Evolutionary conservation across 2,329 filamentous ascomycete species (phyloP), one percentile per base, ranked within the genome.

Genomic region (Zymoseptoria pseudotritici): DNA sequence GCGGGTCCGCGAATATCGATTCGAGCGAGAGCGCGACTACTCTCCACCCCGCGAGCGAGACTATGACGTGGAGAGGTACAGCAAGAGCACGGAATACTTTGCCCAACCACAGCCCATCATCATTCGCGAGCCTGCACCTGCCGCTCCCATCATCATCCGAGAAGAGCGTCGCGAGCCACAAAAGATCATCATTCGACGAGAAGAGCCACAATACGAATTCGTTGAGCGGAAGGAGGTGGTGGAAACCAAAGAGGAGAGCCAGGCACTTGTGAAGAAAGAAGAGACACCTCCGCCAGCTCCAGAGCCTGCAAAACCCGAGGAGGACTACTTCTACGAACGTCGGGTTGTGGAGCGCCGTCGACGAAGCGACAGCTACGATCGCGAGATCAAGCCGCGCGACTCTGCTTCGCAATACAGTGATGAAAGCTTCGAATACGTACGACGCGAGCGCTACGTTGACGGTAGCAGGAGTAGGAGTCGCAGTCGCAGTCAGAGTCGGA

Each of bases 251-350:
- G 80, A 83, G 52, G 78, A 82, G 59, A 74, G 76, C 49, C 74
- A 75, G 51, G 69, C 70, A 61, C 65, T 81, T 51, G 75, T 76
- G 55, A 76, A 76, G 53, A 74, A 76, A 65, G 69, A 70, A 57
- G 67, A 69, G 24, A 76, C 75, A 17, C 76, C 70, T 60, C 65
- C 61, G 52, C 56, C 57, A 46, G 56, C 61, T n/a, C 63, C 69
- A 49, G 74, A 77, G n/a, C 69, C 63, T 20, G 59, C 59, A 51
- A 63, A 63, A 36, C 66, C 65, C 3, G 82, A 85, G 46, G 80
- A 84, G 56, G 82, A 84, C 61, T 85, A 86, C 69, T 86, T 84
- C 67, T 85, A 85, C 68, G 81, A 85, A 66, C 80, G 82, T 58
- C 76, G 79, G 50, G 74, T 81, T 51, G 78, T 80, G 58, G 81